A percentile compares a stretch with the other conserved stretches of the same genome.
phyloP scores from a whole-genome alignment of 805 yeast species.

The Kuraishia cidri region DNA sequence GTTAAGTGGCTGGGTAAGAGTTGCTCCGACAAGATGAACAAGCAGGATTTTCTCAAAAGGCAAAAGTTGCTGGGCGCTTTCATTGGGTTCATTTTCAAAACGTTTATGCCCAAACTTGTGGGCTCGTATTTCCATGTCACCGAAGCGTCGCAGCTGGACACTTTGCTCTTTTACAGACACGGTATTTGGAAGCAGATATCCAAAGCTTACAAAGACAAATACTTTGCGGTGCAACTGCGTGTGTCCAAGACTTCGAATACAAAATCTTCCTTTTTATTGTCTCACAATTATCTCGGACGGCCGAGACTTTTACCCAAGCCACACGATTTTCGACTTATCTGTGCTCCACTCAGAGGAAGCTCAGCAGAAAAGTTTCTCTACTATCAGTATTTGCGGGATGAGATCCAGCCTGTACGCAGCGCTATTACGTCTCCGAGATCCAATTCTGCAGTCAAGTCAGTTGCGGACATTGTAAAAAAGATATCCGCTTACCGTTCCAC shows the following conservation, averaged over 20 bases:
- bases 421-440: conserved; percentile 24
- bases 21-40: conserved; percentile 15
- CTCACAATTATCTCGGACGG: conserved; percentile 25
- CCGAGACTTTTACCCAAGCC: conserved; percentile 53
- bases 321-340: conserved; percentile 49
- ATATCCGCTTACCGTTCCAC: conserved; percentile 26
- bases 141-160: conserved; percentile 31
- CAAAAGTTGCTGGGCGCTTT: conserved; percentile 27
- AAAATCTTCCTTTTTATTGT: conserved; percentile 9
- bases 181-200: conserved; percentile 43
- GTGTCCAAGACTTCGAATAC: conserved; percentile 3
- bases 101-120: conserved; percentile 36
- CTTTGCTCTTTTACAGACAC: conserved; percentile 45
- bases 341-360: conserved; percentile 38
- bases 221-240: conserved; percentile 28
- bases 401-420: conserved; percentile 33
- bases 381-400: conserved; percentile 21
- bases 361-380: conserved; percentile 22
- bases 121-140: conserved; percentile 60
- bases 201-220: conserved; percentile 29
- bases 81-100: conserved; percentile 48
- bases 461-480: conserved; percentile 30
- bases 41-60: conserved; percentile 31
- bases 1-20: conserved; percentile 47
- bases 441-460: conserved; percentile 19